Evolutionary conservation across 2,329 filamentous ascomycete species (phyloP).

Genomic region (Dothiorella sarmentorum): DNA sequence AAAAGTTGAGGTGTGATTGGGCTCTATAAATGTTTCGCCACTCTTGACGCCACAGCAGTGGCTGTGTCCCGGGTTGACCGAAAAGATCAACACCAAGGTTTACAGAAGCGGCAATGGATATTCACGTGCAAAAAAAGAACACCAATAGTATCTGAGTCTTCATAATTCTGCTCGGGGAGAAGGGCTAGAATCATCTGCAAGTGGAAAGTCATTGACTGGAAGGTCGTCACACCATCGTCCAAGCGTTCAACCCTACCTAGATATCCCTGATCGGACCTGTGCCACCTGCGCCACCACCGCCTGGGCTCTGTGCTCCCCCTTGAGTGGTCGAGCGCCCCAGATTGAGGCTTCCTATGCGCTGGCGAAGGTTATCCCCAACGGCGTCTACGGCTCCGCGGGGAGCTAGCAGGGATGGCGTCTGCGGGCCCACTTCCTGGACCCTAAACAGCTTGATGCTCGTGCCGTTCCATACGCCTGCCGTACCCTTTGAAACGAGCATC

Average conservation of each 20-base stretch:
- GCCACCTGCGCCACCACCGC: constrained; percentile 21
- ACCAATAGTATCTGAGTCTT: not conserved
- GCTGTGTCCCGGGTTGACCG: not conserved
- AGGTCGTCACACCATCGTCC: constrained; percentile 6
- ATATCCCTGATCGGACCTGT: constrained; percentile 32
- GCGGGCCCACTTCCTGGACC: constrained; percentile 77
- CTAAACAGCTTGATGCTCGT: constrained; percentile 84
- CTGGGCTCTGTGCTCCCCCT: constrained; percentile 21
- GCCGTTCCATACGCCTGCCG: constrained; percentile 90
- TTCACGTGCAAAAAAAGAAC: not conserved
- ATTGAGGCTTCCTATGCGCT: constrained; percentile 78
- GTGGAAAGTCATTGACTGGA: not conserved
- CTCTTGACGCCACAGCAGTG: not conserved
- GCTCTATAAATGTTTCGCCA: not conserved
- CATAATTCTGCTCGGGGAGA: not conserved
- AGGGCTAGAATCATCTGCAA: not conserved
- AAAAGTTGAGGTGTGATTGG: not conserved
- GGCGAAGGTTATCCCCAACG: constrained; percentile 85
- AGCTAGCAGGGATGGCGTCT: constrained; percentile 76
- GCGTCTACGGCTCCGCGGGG: constrained; percentile 90
- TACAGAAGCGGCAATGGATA: not conserved
- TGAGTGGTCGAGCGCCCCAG: constrained; percentile 46
- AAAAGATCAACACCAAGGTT: not conserved
- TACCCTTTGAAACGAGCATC: constrained; percentile 81
- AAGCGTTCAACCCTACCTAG: constrained; percentile 23